Evolutionary conservation across 192 early-diverging fungal genomes (phyloP), one percentile per base, ranked within the genome.

Genomic region (Spizellomyces sp.): DNA sequence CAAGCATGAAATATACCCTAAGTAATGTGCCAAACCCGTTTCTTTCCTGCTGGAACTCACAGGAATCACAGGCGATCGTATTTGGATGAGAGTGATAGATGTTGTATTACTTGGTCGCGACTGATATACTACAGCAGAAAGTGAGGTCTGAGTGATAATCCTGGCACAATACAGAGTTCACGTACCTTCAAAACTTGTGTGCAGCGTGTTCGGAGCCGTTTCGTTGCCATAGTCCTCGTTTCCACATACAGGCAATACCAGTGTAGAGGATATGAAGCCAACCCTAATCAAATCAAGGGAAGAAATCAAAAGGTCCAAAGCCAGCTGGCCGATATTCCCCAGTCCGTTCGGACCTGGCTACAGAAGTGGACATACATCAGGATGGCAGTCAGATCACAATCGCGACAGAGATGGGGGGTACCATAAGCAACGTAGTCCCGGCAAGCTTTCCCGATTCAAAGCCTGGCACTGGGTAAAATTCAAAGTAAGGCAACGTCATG

Each of bases 111-210:
- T 45, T 19, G 58, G 22, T 14, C 42, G 42, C 43, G 67, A 60
- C 10, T 22, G 41, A 46, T 69, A 69, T 19, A 62, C 69, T 71
- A 36, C 3, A 2, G n/a, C 17, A 22, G 43, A 61, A 61, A 1
- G 5, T 59, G 4, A 68, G 42, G 9, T 5, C 2, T 62, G 12
- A 45, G 45, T 22, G 43, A 17, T 65, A 14, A n/a, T n/a, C 15
- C 5, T 5, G 27, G 5, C 64, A 36, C n/a, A 17, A 8, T 62
- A 36, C 21, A 56, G 41, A 43, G 6, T 6, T 19, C 10, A 21
- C 44, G 8, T 43, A 72, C 70, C 70, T 72, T 72, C 70, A 65
- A 72, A 64, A 50, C 15, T 72, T 9, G 70, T 72, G 54, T 72
- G 62, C 55, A 64, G 4, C 27, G 27, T 36, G n/a, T 15, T 22